Evolutionary conservation across 345 rosid genomes (phyloP).

Genomic region (Populus simonii): DNA sequence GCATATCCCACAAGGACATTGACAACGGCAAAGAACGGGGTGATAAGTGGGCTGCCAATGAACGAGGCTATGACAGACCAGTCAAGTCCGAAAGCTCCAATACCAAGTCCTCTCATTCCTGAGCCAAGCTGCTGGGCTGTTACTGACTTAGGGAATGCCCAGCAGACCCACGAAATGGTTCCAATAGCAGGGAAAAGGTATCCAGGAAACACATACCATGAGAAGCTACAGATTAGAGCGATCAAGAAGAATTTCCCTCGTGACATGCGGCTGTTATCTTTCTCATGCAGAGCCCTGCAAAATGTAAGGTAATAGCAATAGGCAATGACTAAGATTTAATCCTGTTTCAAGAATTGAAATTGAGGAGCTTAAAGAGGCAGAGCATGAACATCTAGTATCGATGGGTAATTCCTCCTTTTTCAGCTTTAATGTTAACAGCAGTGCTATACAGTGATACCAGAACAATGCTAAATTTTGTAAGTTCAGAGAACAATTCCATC

Average conservation of each 20-base stretch:
- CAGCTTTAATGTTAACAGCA: too few species aligned
- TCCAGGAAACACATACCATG: conserved; percentile 61
- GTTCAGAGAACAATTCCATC: background rate
- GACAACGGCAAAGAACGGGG: conserved; percentile 50
- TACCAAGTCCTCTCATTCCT: conserved; percentile 53
- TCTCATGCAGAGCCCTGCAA: conserved; percentile 56
- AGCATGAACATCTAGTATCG: too few species aligned
- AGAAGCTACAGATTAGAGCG: conserved; percentile 54
- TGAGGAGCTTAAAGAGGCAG: too few species aligned
- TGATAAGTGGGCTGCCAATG: conserved; percentile 58
- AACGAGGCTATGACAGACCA: conserved; percentile 55
- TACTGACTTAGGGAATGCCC: conserved; percentile 52
- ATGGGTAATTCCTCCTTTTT: too few species aligned
- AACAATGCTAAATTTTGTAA: background rate
- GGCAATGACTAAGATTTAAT: background rate
- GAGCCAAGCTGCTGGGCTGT: conserved; percentile 58
- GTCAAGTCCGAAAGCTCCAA: conserved; percentile 51
- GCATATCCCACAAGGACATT: conserved; percentile 46
- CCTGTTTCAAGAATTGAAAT: background rate
- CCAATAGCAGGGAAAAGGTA: conserved; percentile 49
- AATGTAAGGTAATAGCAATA: background rate
- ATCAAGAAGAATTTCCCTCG: conserved; percentile 63
- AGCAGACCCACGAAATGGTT: conserved; percentile 54
- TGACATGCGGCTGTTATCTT: conserved; percentile 43
- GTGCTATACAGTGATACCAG: too few species aligned